A percentile compares a stretch with the other conserved stretches of the same genome.
Evolutionary conservation across 805 yeast genomes (phyloP).

Genomic region (Starmerella potacharoeniae): DNA sequence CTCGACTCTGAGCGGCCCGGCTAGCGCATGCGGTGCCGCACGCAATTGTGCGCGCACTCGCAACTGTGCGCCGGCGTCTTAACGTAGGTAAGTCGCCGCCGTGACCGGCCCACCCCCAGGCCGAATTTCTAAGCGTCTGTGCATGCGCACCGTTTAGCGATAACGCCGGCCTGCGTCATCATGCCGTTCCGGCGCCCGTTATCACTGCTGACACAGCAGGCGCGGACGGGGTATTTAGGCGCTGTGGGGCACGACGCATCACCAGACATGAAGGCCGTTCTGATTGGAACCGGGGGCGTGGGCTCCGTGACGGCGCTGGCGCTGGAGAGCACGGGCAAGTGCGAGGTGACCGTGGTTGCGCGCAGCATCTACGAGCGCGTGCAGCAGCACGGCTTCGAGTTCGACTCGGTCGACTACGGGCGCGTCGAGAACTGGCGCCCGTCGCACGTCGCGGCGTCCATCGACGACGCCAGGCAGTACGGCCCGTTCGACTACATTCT

Average conservation of each 20-base stretch:
- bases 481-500: constrained; percentile 46
- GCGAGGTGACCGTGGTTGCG: constrained; percentile 49
- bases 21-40: no score
- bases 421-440: constrained; percentile 45
- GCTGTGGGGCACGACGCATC: not conserved
- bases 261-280: constrained; percentile 34
- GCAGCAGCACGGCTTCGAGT: constrained; percentile 41
- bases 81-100: no score
- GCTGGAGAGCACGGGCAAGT: constrained; percentile 37
- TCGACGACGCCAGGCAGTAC: constrained; percentile 37
- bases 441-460: constrained; percentile 25
- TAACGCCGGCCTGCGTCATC: no score
- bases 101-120: no score
- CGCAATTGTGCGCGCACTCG: no score
- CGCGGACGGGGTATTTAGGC: not conserved
- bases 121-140: no score
- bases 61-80: no score
- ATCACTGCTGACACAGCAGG: not conserved
- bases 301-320: constrained; percentile 68
- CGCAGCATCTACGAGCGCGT: constrained; percentile 55
- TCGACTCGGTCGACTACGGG: constrained; percentile 57
- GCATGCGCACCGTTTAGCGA: no score
- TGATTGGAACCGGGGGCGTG: constrained; percentile 79
- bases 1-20: no score
- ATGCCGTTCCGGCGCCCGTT: not conserved